These are phyloP conservation scores for Penicillium soppii DNA, from an alignment of 495 filamentous ascomycete species.

Conservation along the genomic window DNA sequence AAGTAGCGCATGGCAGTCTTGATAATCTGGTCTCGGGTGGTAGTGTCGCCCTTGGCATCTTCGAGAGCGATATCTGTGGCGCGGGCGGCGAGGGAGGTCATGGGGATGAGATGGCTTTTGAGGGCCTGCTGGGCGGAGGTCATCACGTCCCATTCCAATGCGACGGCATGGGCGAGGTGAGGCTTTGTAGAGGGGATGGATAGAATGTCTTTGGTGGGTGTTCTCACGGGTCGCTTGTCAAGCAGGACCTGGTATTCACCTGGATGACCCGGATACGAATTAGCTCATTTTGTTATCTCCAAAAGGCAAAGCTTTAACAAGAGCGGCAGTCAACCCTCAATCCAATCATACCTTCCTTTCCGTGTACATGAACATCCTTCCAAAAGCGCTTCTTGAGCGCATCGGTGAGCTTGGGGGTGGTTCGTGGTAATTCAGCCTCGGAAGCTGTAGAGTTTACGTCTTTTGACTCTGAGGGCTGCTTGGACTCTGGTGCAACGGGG, in stretches of 20 bases:
- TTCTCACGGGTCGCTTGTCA: slow-evolving; percentile 76
- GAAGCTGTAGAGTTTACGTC: slow-evolving; percentile 51
- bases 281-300: background rate
- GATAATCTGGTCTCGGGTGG: slow-evolving; percentile 58
- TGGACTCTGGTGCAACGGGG: slow-evolving; percentile 58
- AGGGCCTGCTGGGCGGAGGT: slow-evolving; percentile 73
- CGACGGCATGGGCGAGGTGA: slow-evolving; percentile 81
- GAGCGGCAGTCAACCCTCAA: slow-evolving; percentile 20
- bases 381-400: slow-evolving; percentile 73
- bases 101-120: slow-evolving; percentile 76
- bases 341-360: slow-evolving; percentile 42
- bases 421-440: slow-evolving; percentile 41
- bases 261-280: slow-evolving; percentile 31
- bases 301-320: background rate
- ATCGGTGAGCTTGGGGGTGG: slow-evolving; percentile 37
- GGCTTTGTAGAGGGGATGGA: slow-evolving; percentile 71
- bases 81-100: slow-evolving; percentile 82
- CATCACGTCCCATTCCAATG: slow-evolving; percentile 89
- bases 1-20: slow-evolving; percentile 77
- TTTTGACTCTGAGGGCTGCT: slow-evolving; percentile 51
- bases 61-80: slow-evolving; percentile 74
- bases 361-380: slow-evolving; percentile 71
- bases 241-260: slow-evolving; percentile 70
- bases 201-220: slow-evolving; percentile 69
- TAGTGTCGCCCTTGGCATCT: slow-evolving; percentile 48